A percentile compares a stretch with the other conserved stretches of the same genome.
Evolutionary conservation across 1,284 basidiomycete species (phyloP).

Genomic region (Cutaneotrichosporon dermatis): DNA sequence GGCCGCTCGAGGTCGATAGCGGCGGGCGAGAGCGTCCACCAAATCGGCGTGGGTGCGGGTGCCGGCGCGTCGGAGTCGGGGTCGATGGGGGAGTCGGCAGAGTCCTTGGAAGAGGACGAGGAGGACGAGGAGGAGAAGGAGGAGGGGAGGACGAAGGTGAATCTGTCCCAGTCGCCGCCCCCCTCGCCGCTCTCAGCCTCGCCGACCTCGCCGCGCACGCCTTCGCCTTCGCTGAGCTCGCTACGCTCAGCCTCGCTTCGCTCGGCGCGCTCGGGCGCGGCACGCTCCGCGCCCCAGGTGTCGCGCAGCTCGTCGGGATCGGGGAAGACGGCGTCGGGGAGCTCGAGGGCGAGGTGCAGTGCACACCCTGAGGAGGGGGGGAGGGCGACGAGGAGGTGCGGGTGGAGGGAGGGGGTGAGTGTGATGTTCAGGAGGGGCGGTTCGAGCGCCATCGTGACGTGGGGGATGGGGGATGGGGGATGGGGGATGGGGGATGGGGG

Average conservation of each 20-base stretch:
- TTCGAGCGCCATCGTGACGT: too few species aligned
- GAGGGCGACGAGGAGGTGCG: conserved; percentile 6
- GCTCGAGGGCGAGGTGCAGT: conserved; percentile 20
- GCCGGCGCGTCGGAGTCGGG: not conserved
- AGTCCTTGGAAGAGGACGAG: too few species aligned
- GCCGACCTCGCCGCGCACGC: too few species aligned
- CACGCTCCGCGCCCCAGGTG: conserved; percentile 6
- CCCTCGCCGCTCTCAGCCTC: too few species aligned
- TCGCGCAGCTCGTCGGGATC: conserved; percentile 31
- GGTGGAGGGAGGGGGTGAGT: conserved; percentile 11
- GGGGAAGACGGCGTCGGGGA: conserved; percentile 38
- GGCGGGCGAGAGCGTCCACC: conserved; percentile 19
- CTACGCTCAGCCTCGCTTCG: too few species aligned
- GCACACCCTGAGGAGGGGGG: not conserved
- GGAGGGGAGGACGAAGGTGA: too few species aligned
- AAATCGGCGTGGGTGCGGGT: not conserved
- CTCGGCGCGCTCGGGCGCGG: too few species aligned
- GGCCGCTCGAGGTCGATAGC: conserved; percentile 37
- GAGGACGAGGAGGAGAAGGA: too few species aligned
- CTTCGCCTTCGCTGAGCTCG: too few species aligned
- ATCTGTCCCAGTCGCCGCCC: too few species aligned
- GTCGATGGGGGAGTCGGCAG: not conserved
- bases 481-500: too few species aligned
- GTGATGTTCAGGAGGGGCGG: not conserved
- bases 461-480: too few species aligned